Evolutionary conservation across 257 asterid species (phyloP).

Genomic region (Echites panduratus): DNA sequence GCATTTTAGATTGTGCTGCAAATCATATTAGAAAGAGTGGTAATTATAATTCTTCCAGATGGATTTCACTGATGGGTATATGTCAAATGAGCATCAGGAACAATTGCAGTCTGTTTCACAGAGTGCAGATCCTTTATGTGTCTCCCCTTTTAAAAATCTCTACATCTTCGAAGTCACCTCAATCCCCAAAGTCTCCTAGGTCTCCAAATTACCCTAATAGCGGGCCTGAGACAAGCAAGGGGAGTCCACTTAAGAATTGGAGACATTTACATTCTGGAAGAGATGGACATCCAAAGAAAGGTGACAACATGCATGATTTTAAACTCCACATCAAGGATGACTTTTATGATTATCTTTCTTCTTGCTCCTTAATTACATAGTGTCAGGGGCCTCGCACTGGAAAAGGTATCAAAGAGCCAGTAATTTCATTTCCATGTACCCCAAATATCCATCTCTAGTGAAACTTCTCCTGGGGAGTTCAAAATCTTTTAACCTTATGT

Average conservation of each 20-base stretch:
- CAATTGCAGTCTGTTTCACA: slow-evolving; percentile 44
- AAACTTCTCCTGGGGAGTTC: too few relatives aligned
- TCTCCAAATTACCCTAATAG: slow-evolving; percentile 24
- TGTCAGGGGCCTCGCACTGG: neutral
- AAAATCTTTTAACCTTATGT: too few relatives aligned
- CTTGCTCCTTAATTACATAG: neutral
- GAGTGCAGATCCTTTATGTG: slow-evolving; percentile 51
- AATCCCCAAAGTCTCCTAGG: slow-evolving; percentile 31
- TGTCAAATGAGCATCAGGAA: slow-evolving; percentile 58
- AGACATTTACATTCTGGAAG: slow-evolving; percentile 39
- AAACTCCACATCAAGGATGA: too few relatives aligned
- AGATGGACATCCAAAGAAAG: slow-evolving; percentile 75
- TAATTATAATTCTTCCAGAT: slow-evolving; percentile 12
- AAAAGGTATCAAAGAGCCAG: neutral
- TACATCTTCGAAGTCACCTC: slow-evolving; percentile 28
- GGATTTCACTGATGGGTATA: slow-evolving; percentile 38
- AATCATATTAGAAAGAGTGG: slow-evolving; percentile 1
- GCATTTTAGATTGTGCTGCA: neutral
- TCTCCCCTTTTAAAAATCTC: slow-evolving; percentile 35
- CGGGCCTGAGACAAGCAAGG: slow-evolving; percentile 27
- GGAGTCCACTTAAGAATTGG: slow-evolving; percentile 56
- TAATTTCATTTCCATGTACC: neutral
- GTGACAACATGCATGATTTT: slow-evolving; percentile 18
- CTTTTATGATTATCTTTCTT: neutral
- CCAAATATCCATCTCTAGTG: neutral